These are phyloP conservation scores for Nitzschia palea DNA, from an alignment of 108 stramenopile genomes.

Conservation along the genomic window DNA sequence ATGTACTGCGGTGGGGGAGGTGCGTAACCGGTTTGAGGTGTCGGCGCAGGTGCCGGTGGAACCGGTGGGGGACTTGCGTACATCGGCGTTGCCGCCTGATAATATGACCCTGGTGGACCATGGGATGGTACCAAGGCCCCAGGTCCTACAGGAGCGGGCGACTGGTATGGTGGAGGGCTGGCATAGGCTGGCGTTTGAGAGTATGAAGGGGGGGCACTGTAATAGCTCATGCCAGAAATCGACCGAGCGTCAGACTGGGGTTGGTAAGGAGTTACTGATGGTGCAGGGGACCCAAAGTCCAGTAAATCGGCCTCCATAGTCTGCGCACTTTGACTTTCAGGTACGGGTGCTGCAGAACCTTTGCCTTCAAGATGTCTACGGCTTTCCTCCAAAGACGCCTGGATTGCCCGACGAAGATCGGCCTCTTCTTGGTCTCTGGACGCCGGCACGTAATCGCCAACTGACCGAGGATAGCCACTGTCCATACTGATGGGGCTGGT, in stretches of 20 bases:
- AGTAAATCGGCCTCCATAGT: conserved; percentile 32
- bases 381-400: conserved; percentile 57
- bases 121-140: conserved; percentile 32
- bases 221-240: conserved; percentile 29
- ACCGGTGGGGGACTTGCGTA: conserved; percentile 24
- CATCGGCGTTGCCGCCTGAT: conserved; percentile 11
- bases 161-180: conserved; percentile 20
- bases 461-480: conserved; percentile 36
- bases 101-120: conserved; percentile 25
- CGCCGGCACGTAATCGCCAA: conserved; percentile 18
- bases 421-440: conserved; percentile 56
- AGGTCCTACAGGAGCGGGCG: conserved; percentile 10
- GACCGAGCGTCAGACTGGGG: conserved; percentile 30
- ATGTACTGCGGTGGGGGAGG: neutral
- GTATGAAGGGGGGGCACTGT: conserved; percentile 36
- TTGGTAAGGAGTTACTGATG: conserved; percentile 1
- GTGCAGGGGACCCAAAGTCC: conserved; percentile 16
- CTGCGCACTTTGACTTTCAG: neutral
- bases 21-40: conserved; percentile 8
- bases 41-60: conserved; percentile 21
- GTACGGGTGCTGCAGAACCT: neutral
- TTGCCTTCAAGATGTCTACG: conserved; percentile 28
- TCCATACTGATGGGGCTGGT: conserved; percentile 33
- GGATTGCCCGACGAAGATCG: conserved; percentile 69
- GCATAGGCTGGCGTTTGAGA: conserved; percentile 17